Evolutionary conservation across 441 rosid genomes (phyloP).

Genomic region (Gossypium davidsonii): DNA sequence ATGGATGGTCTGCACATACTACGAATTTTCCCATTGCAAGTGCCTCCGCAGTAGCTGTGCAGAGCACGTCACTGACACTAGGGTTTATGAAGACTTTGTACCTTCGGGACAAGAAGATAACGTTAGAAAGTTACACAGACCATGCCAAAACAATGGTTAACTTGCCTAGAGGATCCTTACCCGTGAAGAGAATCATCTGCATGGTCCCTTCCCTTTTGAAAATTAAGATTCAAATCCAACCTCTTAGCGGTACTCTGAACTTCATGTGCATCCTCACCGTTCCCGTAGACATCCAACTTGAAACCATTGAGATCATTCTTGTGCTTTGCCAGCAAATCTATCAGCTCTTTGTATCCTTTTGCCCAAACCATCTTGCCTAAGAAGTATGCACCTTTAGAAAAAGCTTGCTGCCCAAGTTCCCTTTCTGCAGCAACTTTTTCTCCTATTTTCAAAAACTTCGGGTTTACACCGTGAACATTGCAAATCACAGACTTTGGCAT

Average conservation of each 20-base stretch:
- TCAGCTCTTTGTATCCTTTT: conserved; percentile 87
- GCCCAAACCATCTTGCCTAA: conserved; percentile 99
- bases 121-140: not conserved
- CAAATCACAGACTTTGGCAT: conserved; percentile 80
- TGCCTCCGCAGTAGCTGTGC: conserved; percentile 97
- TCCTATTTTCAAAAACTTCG: conserved; percentile 82
- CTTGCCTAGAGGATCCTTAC: conserved; percentile 30
- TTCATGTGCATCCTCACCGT: conserved; percentile 90
- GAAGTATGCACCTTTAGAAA: conserved; percentile 93
- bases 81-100: conserved; percentile 97
- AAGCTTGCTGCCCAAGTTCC: conserved; percentile 82
- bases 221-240: conserved; percentile 68
- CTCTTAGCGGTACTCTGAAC: conserved; percentile 68
- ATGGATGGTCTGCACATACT: conserved; percentile 92
- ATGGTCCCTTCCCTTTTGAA: conserved; percentile 85
- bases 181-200: conserved; percentile 87
- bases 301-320: conserved; percentile 71
- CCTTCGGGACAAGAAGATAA: conserved; percentile 41
- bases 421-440: conserved; percentile 68
- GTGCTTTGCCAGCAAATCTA: conserved; percentile 73
- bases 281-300: conserved; percentile 84
- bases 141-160: not conserved
- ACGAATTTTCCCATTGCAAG: conserved; percentile 97
- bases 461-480: conserved; percentile 96
- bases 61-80: conserved; percentile 87